Percentiles rank a stretch among this genome's conserved stretches.
Evolutionary conservation across 179 eudicot genomes (phyloP).

Genomic region (Sideroxylon spinosum): DNA sequence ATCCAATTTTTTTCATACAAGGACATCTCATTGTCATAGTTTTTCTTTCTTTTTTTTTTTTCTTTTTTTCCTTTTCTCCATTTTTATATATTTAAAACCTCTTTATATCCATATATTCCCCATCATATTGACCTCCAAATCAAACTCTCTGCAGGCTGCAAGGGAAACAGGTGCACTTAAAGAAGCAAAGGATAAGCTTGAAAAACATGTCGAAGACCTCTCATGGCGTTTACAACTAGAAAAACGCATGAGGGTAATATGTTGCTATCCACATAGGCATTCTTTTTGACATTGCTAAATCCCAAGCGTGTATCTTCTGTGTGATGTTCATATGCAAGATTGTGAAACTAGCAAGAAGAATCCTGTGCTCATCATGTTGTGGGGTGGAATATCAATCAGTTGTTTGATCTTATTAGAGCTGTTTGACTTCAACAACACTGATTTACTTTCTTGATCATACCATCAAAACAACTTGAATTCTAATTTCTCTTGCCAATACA

Average conservation of each 20-base stretch:
- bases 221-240: constrained; percentile 93
- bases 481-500: neutral
- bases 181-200: constrained; percentile 97
- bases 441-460: neutral
- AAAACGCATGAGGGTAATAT: constrained; percentile 81
- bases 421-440: neutral
- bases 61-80: neutral
- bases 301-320: neutral
- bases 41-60: neutral
- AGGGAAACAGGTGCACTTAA: constrained; percentile 95
- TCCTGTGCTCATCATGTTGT: constrained; percentile 2
- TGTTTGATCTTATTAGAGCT: neutral
- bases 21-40: neutral
- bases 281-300: constrained; percentile 2
- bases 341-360: neutral
- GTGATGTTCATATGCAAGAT: neutral
- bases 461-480: constrained; percentile 8
- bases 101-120: neutral
- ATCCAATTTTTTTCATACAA: neutral
- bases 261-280: neutral
- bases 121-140: constrained; percentile 8
- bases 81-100: neutral
- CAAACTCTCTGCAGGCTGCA: constrained; percentile 57
- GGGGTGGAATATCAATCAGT: neutral
- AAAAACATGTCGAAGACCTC: constrained; percentile 88